Conservation (phyloP, 2,329 filamentous ascomycete species). For the Neofusicoccum kwambonambiense region DNA sequence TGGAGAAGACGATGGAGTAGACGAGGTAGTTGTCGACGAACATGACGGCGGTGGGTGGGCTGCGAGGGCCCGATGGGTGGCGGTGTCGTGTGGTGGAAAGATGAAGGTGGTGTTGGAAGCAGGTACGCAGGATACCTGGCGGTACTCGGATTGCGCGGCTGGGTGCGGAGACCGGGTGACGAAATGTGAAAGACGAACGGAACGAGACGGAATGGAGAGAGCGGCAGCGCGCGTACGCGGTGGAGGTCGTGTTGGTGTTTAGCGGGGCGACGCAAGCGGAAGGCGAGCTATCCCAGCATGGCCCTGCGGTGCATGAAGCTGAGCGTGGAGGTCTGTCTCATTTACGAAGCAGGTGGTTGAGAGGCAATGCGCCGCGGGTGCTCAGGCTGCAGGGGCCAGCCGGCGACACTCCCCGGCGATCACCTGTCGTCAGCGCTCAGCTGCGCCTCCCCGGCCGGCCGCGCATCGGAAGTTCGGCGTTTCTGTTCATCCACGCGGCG, state of each 20-base stretch:
- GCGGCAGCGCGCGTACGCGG: conserved; percentile 9
- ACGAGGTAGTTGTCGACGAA: conserved; percentile 62
- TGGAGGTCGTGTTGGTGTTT: neutral
- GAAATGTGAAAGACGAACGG: conserved; percentile 2
- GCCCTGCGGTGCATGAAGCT: conserved; percentile 1
- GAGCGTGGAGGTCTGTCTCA: conserved; percentile 1
- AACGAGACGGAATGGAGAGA: conserved; percentile 2
- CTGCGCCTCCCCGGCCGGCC: neutral
- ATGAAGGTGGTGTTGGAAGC: conserved; percentile 15
- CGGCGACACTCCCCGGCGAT: neutral
- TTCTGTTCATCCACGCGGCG: neutral
- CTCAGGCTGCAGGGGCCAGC: neutral
- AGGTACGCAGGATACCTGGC: conserved; percentile 14
- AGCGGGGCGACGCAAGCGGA: neutral
- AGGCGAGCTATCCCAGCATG: neutral
- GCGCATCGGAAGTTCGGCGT: neutral
- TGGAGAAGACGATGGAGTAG: conserved; percentile 71
- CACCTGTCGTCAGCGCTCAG: conserved; percentile 9
- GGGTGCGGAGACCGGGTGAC: conserved; percentile 14
- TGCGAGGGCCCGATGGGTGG: neutral
- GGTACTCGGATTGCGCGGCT: conserved; percentile 17
- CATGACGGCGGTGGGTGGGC: conserved; percentile 53
- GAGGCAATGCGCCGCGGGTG: neutral
- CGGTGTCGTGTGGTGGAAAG: neutral
- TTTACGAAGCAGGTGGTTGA: conserved; percentile 5